phyloP scores from a whole-genome alignment of 2,329 filamentous ascomycete genomes.

The Trichoderma semiorbis region DNA sequence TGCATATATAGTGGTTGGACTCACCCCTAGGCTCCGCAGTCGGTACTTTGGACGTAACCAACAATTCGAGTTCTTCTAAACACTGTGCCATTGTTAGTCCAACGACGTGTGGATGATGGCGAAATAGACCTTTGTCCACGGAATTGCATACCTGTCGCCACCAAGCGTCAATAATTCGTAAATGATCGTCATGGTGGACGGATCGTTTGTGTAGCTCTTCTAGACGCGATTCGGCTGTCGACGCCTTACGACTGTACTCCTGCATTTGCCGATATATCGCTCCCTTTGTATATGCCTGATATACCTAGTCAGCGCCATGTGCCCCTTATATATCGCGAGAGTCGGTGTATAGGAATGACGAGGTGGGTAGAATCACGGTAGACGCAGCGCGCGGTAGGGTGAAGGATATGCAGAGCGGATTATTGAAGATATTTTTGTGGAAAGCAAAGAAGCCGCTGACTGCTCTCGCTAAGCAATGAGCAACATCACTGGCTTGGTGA shows the following conservation, averaged over 20 bases:
- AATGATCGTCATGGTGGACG: slow-evolving; percentile 84
- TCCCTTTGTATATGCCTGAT: slow-evolving; percentile 63
- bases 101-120: neutral
- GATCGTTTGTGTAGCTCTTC: slow-evolving; percentile 76
- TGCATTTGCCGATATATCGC: slow-evolving; percentile 97
- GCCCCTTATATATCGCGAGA: neutral
- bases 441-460: slow-evolving; percentile 26
- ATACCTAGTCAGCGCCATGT: slow-evolving; percentile 18
- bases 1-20: neutral
- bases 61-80: slow-evolving; percentile 60
- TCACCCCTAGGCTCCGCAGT: slow-evolving; percentile 21
- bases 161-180: slow-evolving; percentile 89
- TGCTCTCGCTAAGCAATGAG: slow-evolving; percentile 32
- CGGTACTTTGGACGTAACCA: slow-evolving; percentile 49
- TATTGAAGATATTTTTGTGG: neutral
- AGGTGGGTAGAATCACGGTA: slow-evolving; percentile 13
- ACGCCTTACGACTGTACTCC: slow-evolving; percentile 91
- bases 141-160: slow-evolving; percentile 72
- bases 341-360: slow-evolving; percentile 14
- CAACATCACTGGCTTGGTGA: slow-evolving; percentile 38
- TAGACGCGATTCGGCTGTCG: slow-evolving; percentile 74
- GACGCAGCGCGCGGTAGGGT: slow-evolving; percentile 17
- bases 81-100: slow-evolving; percentile 40
- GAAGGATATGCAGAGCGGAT: slow-evolving; percentile 17
- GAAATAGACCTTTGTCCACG: neutral